A percentile compares a stretch with the other conserved stretches of the same genome.
phyloP scores from a whole-genome alignment of 495 filamentous ascomycete genomes.

The Penicillium nucicola region DNA sequence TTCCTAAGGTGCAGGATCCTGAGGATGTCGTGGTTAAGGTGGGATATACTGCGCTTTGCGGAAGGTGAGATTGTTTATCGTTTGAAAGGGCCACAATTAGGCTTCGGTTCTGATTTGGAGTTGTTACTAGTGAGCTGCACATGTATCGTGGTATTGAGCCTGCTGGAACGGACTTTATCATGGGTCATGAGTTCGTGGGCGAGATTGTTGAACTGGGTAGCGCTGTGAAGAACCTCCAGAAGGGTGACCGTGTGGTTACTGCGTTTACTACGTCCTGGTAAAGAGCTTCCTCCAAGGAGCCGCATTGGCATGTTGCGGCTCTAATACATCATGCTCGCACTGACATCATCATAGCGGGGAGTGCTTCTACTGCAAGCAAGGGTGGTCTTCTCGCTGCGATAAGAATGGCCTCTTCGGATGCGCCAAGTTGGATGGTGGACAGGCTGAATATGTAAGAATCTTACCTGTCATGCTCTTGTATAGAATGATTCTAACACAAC shows the following conservation, averaged over 20 bases:
- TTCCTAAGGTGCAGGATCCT: conserved; percentile 60
- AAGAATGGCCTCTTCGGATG: conserved; percentile 74
- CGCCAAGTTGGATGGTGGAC: conserved; percentile 72
- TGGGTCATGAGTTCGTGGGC: conserved; percentile 78
- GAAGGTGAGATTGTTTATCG: conserved; percentile 59
- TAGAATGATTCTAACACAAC: neutral
- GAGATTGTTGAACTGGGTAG: conserved; percentile 64
- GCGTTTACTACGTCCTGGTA: conserved; percentile 89
- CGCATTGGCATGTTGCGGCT: neutral
- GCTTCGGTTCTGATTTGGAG: neutral
- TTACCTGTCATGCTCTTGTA: neutral
- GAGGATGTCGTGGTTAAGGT: conserved; percentile 86
- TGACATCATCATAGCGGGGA: conserved; percentile 50
- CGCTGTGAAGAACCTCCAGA: conserved; percentile 62
- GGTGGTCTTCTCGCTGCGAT: conserved; percentile 80
- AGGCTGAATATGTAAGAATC: conserved; percentile 72
- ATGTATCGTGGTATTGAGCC: conserved; percentile 81
- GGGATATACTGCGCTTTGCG: conserved; percentile 81
- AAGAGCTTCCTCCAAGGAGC: conserved; percentile 19
- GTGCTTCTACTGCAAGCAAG: conserved; percentile 89
- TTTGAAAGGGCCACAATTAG: too few species aligned
- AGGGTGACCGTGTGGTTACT: conserved; percentile 76
- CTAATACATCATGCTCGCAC: neutral
- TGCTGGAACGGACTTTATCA: conserved; percentile 60
- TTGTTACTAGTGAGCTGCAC: conserved; percentile 71